Base-by-base conservation (phyloP, 495 filamentous ascomycete genomes). In the Lentithecium fluviatile region DNA sequence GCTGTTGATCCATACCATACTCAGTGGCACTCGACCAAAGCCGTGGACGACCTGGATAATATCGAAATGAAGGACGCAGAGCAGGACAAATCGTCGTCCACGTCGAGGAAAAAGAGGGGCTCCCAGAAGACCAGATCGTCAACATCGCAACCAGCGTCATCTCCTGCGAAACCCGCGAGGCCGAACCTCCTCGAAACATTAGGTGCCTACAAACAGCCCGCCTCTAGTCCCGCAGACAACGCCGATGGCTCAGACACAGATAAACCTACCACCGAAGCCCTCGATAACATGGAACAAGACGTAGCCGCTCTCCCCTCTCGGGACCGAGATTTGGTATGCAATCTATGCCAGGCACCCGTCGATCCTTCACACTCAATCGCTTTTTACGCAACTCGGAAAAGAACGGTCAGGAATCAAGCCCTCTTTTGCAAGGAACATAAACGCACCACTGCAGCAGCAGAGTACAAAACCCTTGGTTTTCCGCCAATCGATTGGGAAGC, bases 381-480 rank as follows among this genome's bases (percentile, higher is more conserved):
- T 20, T 60, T 51, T 40, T 25, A 17, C 32, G 43, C 25, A 37
- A 45, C 17, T 23, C 51, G 60, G 43, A 12, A 23, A 23, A 47
- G 47, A 11, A 62, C 17, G 29, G 52, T 69, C 43, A 58, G 53
- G 17, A 55, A 64, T 32, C 70, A 72, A 45, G 71, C 76, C 25
- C 69, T 71, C 32, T 95, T 97, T 73, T 97, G 93, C 73, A 74
- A 79, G 23, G 77, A 79, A 0, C 93, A 97, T 74, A 83, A 84
- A 62, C 76, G 76, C 20, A 63, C 71, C 5, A 76, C 80, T 3
- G 88, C 89, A 8, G 67, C 78, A 52, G 69, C 78, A 3, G 75
- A 83, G 50, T 95, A 90, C 85, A 64, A 63, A 13, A 66, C 76
- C 11, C 81, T 78, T 38, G 83, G 83, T 1, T 97, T 95, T 72